Percentiles rank a stretch among this genome's conserved stretches.
These are phyloP conservation scores for Naegleria fowleri DNA, from an alignment of 208 protist genomes.

Conservation along the genomic window DNA sequence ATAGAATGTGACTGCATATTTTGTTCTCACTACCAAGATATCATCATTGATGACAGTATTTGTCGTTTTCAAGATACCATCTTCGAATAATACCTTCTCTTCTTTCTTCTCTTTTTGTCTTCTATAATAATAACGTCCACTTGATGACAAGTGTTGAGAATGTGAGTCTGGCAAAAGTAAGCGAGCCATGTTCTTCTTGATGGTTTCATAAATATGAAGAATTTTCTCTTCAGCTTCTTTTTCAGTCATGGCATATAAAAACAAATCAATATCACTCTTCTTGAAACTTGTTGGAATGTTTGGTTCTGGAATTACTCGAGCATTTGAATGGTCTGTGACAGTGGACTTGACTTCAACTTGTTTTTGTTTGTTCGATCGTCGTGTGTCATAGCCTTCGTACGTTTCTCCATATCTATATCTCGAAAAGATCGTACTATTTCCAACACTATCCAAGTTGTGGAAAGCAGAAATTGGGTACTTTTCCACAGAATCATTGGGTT, in stretches of 20 bases:
- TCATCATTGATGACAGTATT: background rate
- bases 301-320: background rate
- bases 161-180: no score
- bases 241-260: background rate
- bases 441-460: background rate
- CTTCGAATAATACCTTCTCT: background rate
- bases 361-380: background rate
- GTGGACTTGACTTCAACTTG: background rate
- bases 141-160: background rate
- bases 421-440: background rate
- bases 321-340: background rate
- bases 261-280: background rate
- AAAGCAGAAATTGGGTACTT: background rate
- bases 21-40: background rate
- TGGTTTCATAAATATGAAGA: background rate
- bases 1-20: conserved; percentile 4
- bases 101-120: background rate
- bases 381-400: background rate
- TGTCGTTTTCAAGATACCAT: background rate
- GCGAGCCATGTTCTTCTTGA: background rate
- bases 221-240: conserved; percentile 5
- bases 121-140: background rate
- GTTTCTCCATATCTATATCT: background rate
- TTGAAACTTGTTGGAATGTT: background rate
- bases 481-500: background rate